Evolutionary conservation across 192 early-diverging fungal genomes (phyloP).

Genomic region (Ramicandelaber brevisporus): DNA sequence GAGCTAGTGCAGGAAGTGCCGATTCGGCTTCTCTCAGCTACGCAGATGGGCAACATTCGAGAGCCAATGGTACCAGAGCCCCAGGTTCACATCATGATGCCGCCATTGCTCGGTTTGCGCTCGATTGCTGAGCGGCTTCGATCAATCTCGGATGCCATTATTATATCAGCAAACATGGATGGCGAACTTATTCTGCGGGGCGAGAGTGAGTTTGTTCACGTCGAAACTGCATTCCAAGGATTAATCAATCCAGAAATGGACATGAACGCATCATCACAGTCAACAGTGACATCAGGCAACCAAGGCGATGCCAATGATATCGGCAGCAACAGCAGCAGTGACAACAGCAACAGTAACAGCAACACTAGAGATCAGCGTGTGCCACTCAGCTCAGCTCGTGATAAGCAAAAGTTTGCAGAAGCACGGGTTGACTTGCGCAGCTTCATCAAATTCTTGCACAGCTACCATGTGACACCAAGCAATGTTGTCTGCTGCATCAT

Average conservation of each 20-base stretch:
- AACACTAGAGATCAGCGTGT: slow-evolving; percentile 5
- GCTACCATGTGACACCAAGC: slow-evolving; percentile 45
- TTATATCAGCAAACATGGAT: slow-evolving; percentile 37
- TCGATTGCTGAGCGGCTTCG: slow-evolving; percentile 41
- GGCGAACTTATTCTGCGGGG: slow-evolving; percentile 35
- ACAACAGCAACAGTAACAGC: slow-evolving; percentile 3
- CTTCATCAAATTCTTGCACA: slow-evolving; percentile 50
- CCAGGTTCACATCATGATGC: slow-evolving; percentile 55
- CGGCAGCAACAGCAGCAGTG: neutral
- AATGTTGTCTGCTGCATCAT: slow-evolving; percentile 45
- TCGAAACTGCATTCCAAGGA: slow-evolving; percentile 27
- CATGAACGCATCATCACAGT: slow-evolving; percentile 1
- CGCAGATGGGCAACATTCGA: slow-evolving; percentile 23
- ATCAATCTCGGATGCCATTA: slow-evolving; percentile 23
- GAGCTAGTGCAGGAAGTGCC: slow-evolving; percentile 30
- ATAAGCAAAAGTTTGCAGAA: slow-evolving; percentile 25
- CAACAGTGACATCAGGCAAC: slow-evolving; percentile 10
- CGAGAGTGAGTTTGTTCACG: slow-evolving; percentile 25
- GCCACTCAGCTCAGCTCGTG: slow-evolving; percentile 9
- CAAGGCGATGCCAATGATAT: slow-evolving; percentile 6
- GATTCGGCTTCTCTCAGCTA: slow-evolving; percentile 18
- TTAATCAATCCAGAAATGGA: slow-evolving; percentile 32
- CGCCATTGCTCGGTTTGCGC: slow-evolving; percentile 32
- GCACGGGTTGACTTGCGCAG: slow-evolving; percentile 41
- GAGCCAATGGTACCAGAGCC: slow-evolving; percentile 28